Conservation (phyloP, 176 grass and related monocot genomes). For the Lolium rigidum region DNA sequence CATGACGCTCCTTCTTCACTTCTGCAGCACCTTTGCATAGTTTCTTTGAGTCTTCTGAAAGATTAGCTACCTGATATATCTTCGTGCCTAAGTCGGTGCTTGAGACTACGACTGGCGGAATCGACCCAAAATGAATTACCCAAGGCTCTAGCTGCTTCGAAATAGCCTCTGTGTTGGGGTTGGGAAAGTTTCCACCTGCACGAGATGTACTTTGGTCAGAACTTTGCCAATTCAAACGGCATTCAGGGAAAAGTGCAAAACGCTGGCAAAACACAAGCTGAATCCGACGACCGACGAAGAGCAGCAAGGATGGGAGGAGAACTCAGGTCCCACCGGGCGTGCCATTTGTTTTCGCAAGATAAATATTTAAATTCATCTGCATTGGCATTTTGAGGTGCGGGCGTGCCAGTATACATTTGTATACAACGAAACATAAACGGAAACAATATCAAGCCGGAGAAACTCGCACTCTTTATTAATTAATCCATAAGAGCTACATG, state of each 20-base stretch:
- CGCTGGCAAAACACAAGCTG: not conserved
- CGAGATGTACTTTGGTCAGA: slow-evolving; percentile 16
- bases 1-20: not conserved
- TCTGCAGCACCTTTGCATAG: not conserved
- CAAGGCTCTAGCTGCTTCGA: not conserved
- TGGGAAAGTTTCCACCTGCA: slow-evolving; percentile 4
- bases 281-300: not conserved
- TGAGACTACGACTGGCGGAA: not conserved
- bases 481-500: too few species aligned
- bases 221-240: too few species aligned
- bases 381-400: too few species aligned
- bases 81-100: not conserved
- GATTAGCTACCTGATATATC: not conserved
- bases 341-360: too few species aligned
- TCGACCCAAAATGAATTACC: not conserved
- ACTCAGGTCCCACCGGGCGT: not conserved
- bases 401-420: too few species aligned
- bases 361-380: too few species aligned
- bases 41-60: not conserved
- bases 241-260: too few species aligned
- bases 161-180: too few species aligned
- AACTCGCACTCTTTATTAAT: too few species aligned
- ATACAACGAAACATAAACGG: too few species aligned
- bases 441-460: too few species aligned
- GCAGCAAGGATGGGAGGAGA: slow-evolving; percentile 10